Conservation (phyloP, 1,284 basidiomycete species). For the Rhizoctonia solani region DNA sequence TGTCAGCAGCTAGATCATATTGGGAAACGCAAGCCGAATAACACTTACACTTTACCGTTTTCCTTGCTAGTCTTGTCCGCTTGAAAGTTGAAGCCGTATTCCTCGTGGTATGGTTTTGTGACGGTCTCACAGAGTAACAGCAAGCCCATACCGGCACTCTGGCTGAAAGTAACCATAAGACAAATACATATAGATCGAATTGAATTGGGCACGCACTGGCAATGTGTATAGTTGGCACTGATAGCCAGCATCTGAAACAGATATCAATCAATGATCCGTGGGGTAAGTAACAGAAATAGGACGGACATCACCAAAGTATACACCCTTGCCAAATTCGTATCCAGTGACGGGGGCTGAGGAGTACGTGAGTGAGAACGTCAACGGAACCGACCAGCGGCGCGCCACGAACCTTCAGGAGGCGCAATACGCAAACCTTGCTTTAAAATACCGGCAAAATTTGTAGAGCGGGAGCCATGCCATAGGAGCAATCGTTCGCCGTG, state of each 20-base stretch:
- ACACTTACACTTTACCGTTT: slow-evolving; percentile 45
- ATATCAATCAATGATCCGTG: background rate
- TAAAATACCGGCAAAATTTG: slow-evolving; percentile 68
- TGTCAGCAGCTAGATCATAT: background rate
- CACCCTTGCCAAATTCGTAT: slow-evolving; percentile 63
- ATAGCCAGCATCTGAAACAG: slow-evolving; percentile 40
- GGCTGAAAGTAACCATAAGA: slow-evolving; percentile 43
- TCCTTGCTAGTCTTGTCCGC: slow-evolving; percentile 57
- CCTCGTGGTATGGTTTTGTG: slow-evolving; percentile 60
- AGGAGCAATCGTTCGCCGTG: slow-evolving; percentile 62
- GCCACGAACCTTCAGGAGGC: slow-evolving; percentile 57
- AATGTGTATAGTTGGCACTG: slow-evolving; percentile 42
- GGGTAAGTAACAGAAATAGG: background rate
- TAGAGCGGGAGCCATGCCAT: slow-evolving; percentile 68
- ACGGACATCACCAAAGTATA: slow-evolving; percentile 63
- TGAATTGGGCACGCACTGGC: slow-evolving; percentile 48
- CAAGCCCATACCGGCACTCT: slow-evolving; percentile 57
- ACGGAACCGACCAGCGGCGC: background rate
- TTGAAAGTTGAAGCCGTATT: slow-evolving; percentile 53
- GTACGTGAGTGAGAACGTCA: background rate
- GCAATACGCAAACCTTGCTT: slow-evolving; percentile 70
- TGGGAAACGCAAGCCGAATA: background rate
- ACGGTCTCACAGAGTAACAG: slow-evolving; percentile 64
- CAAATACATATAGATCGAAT: slow-evolving; percentile 8
- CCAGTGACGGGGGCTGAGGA: slow-evolving; percentile 14